Conservation (phyloP, 495 filamentous ascomycete genomes). For the Penicillium antarcticum region DNA sequence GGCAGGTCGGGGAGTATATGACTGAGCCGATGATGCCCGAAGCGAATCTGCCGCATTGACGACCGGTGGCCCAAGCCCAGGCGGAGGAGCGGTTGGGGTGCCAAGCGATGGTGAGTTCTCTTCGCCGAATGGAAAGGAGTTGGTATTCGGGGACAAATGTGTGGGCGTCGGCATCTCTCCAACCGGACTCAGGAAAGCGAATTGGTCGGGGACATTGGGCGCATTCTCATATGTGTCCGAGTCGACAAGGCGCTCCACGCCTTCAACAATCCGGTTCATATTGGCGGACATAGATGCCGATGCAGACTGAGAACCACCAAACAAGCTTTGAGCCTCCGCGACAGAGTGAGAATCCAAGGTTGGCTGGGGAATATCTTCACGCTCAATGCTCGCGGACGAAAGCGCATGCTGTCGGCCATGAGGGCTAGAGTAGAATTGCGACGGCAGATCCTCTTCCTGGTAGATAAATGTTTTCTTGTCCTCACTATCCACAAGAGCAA, state of each 20-base stretch:
- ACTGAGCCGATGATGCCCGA: conserved; percentile 28
- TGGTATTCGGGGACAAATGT: conserved; percentile 19
- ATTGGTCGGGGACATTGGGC: conserved; percentile 25
- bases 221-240: conserved; percentile 48
- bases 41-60: conserved; percentile 20
- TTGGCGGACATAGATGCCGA: conserved; percentile 45
- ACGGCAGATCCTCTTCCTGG: conserved; percentile 52
- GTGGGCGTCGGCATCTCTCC: conserved; percentile 28
- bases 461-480: conserved; percentile 53
- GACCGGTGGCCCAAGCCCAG: conserved; percentile 34
- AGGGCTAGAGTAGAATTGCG: conserved; percentile 46
- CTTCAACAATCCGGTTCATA: conserved; percentile 63
- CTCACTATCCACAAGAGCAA: conserved; percentile 44
- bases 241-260: conserved; percentile 56
- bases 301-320: conserved; percentile 45
- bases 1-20: conserved; percentile 32
- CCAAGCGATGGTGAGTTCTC: conserved; percentile 19
- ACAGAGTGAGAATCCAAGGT: conserved; percentile 27
- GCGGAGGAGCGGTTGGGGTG: conserved; percentile 33
- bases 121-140: conserved; percentile 22
- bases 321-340: conserved; percentile 35
- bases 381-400: conserved; percentile 39
- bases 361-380: conserved; percentile 41
- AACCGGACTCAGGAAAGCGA: conserved; percentile 19
- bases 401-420: conserved; percentile 34